Conservation (phyloP, 192 early-diverging fungal species). For the Jimgerdemannia lactiflua region DNA sequence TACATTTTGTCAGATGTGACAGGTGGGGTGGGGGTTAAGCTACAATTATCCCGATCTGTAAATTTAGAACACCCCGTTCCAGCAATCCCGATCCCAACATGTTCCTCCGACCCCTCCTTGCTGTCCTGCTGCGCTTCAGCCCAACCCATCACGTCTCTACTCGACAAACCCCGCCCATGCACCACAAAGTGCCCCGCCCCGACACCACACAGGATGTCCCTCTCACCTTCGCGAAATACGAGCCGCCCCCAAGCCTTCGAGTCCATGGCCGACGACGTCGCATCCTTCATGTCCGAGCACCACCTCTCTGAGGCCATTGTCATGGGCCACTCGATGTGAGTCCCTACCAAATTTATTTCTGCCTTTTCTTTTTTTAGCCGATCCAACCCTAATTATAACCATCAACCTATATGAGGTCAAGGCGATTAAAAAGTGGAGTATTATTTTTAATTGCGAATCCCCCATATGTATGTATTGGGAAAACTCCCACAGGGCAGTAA, state of each 20-base stretch:
- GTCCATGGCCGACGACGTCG: slow-evolving; percentile 80
- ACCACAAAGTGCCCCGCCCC: neutral
- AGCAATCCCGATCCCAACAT: no score
- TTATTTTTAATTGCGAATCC: no score
- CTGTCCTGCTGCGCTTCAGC: no score
- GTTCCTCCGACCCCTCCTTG: no score
- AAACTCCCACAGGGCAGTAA: slow-evolving; percentile 58
- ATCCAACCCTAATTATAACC: neutral
- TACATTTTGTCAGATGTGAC: no score
- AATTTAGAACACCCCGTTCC: no score
- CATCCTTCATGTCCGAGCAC: slow-evolving; percentile 62
- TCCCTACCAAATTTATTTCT: slow-evolving; percentile 1
- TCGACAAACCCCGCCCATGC: neutral
- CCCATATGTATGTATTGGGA: neutral
- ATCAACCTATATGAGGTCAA: neutral
- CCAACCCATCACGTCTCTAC: neutral
- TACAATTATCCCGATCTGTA: no score
- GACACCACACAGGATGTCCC: neutral
- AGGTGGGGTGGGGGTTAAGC: no score
- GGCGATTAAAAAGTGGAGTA: no score
- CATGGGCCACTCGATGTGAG: slow-evolving; percentile 89
- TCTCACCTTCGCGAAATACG: neutral
- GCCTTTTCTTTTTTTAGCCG: slow-evolving; percentile 6
- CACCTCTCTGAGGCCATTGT: slow-evolving; percentile 53
- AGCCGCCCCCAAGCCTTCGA: neutral